Evolutionary conservation across 1,139 yeast species (phyloP), one percentile per base, ranked within the genome.

Genomic region (Scheffersomyces stambukii): DNA sequence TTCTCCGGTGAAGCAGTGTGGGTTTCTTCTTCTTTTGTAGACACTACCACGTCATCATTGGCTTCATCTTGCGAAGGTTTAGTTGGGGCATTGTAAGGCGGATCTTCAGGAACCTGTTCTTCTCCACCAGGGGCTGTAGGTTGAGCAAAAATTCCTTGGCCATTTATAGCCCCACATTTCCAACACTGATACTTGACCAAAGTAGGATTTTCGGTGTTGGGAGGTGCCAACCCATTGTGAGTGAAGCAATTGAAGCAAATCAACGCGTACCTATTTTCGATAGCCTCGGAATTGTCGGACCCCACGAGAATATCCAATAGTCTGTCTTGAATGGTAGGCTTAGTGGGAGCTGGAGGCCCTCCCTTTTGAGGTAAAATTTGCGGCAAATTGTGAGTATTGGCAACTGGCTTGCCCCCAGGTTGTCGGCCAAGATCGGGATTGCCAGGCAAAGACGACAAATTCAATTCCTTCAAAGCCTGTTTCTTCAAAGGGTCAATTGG

Each of bases 221-320:
- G 89, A 4, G 88, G 85, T 0, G 95, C 95, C 30, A 85, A 64
- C 1, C 95, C 95, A 47, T 85, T 85, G 53, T 85, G 95, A 16
- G 66, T 60, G 25, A 56, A 63, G 47, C 95, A 85, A 11, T 67
- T 60, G 16, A 49, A 42, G 49, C 95, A 85, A 12, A 85, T 81
- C 42, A 85, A 64, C 0, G 95, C 95, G 49, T 68, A 82, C 27
- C 95, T 58, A 33, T 63, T 62, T 31, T 75, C 71, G n/a, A 60
- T 65, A 0, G 86, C 70, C 35, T 77, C 75, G 37, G 69, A 60
- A 45, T 79, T 83, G 46, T 82, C 89, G 8, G 80, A 75, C 2
- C 95, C 95, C 9, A 83, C 64, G 14, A 86, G 54, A 13, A 75
- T 45, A 42, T 81, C 72, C 28, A 75, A 50, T 6, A 74, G 27